Evolutionary conservation across 768 basidiomycete species (phyloP), one percentile per base, ranked within the genome.

Genomic region (Lactifluus volemus): DNA sequence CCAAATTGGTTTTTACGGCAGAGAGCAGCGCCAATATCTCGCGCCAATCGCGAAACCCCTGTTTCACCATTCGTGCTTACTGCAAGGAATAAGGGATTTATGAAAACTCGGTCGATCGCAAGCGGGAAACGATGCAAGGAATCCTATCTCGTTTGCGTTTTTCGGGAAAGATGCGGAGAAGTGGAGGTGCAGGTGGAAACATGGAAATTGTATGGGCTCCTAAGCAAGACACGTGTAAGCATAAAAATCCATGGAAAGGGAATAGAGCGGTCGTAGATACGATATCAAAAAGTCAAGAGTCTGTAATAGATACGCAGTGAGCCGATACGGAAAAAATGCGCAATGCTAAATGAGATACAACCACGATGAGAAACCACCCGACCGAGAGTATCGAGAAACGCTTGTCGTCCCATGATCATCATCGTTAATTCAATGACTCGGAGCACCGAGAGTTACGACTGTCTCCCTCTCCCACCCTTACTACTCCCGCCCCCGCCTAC

Each of bases 311-410:
- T 53, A 58, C 32, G 17, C 21, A 19, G 21, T 55, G 59, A 60
- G 48, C 32, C 30, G n/a, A 19, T 39, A 52, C 36, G 21, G 2
- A 19, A 48, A 52, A 17, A 36, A 57, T 57, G 60, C 25, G 36
- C 36, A 50, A 58, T 50, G 58, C 56, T 49, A 53, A 49, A 62
- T 62, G 56, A 61, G 50, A 62, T 58, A 62, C 55, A 58, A 58
- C 55, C 51, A 53, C 44, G 44, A 47, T 61, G 53, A 57, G 38
- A 57, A 36, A 15, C 34, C 48, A 14, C 53, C 53, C 15, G 30
- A 34, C 10, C 0, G 25, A 29, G 34, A 14, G 17, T 15, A 30
- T 21, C 59, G 29, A 12, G 15, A 9, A n/a, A 50, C 6, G 32
- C n/a, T 32, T 15, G 42, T 5, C 38, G 38, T 17, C 49, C n/a